phyloP scores from a whole-genome alignment of 345 rosid species.

The Ailanthus altissimus region DNA sequence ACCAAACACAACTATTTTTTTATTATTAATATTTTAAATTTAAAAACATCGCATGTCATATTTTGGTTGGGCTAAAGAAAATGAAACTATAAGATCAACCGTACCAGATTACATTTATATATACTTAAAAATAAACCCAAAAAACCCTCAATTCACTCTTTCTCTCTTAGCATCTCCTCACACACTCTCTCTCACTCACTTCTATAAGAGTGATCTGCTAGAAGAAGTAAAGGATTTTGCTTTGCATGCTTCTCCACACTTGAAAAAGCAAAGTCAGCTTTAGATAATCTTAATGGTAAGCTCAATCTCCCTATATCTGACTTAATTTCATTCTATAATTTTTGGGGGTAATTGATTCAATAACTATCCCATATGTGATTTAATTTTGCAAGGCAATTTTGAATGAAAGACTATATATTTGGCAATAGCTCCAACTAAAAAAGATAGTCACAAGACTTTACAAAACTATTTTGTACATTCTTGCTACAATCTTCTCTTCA shows the following conservation, averaged over 20 bases:
- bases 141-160: too few relatives aligned
- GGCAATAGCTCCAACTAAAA: conserved; percentile 62
- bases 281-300: conserved; percentile 52
- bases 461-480: conserved; percentile 27
- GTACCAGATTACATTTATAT: too few relatives aligned
- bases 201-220: conserved; percentile 64
- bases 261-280: conserved; percentile 63
- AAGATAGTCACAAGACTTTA: conserved; percentile 38
- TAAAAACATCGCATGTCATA: too few relatives aligned
- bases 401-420: conserved; percentile 51
- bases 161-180: too few relatives aligned
- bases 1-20: too few relatives aligned
- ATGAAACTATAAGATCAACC: too few relatives aligned
- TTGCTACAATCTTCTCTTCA: conserved; percentile 19
- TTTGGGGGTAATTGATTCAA: conserved; percentile 4
- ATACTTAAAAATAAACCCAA: too few relatives aligned
- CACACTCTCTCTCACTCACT: too few relatives aligned
- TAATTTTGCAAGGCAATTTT: conserved; percentile 42
- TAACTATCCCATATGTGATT: not conserved
- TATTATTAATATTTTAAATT: too few relatives aligned
- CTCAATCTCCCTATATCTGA: conserved; percentile 5
- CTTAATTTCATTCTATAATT: conserved; percentile 9
- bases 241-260: conserved; percentile 68
- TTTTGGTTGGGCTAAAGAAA: too few relatives aligned
- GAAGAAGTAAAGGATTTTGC: conserved; percentile 68